Conservation (phyloP, 2,329 filamentous ascomycete species). For the Exserohilum turcica region DNA sequence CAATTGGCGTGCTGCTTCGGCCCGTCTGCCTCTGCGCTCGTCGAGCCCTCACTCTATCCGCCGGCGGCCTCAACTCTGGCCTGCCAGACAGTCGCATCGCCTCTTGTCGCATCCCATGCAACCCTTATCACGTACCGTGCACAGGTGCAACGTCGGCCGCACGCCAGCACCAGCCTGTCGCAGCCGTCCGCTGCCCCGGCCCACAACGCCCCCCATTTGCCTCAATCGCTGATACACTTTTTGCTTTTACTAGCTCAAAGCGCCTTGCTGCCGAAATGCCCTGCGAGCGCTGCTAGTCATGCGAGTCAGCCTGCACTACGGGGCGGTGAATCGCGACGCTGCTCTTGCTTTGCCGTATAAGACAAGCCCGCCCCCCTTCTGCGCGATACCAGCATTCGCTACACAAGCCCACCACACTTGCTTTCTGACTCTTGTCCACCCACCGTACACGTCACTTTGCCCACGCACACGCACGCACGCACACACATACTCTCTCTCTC, state of each 20-base stretch:
- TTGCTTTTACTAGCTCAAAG: constrained; percentile 40
- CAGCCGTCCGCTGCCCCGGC: constrained; percentile 40
- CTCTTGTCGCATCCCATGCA: constrained; percentile 1
- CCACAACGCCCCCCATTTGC: constrained; percentile 17
- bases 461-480: not conserved
- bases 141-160: constrained; percentile 35
- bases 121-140: constrained; percentile 35
- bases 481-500: constrained; percentile 16
- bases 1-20: constrained; percentile 21
- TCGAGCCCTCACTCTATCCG: not conserved
- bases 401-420: constrained; percentile 10
- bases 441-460: constrained; percentile 1
- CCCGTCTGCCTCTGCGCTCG: constrained; percentile 14
- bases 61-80: too few relatives aligned
- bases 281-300: constrained; percentile 18
- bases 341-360: constrained; percentile 29
- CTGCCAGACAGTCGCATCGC: too few relatives aligned
- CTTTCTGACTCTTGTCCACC: not conserved
- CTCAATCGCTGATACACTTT: constrained; percentile 27
- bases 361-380: constrained; percentile 25
- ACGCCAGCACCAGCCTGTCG: constrained; percentile 41
- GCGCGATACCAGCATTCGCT: constrained; percentile 15
- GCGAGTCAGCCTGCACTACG: constrained; percentile 36
- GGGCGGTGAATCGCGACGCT: constrained; percentile 26
- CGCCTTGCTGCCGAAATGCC: constrained; percentile 18